phyloP scores from a whole-genome alignment of 2,329 filamentous ascomycete species.

The Claviceps digitariae region DNA sequence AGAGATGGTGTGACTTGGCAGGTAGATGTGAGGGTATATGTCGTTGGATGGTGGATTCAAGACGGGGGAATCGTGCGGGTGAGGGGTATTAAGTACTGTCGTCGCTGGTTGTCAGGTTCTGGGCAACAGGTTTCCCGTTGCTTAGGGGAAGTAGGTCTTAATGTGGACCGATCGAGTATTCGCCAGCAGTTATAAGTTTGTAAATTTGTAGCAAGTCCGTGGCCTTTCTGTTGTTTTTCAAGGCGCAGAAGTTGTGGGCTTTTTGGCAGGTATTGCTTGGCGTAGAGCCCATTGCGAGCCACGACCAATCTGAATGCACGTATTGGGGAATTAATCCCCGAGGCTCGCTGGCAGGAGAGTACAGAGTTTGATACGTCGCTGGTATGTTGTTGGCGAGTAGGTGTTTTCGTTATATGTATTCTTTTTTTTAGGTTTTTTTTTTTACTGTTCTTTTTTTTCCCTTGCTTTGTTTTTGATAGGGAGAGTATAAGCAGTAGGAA shows the following conservation, averaged over 20 bases:
- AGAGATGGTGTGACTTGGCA: too few relatives aligned
- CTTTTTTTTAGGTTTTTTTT: background rate
- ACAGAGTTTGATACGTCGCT: background rate
- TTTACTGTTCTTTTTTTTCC: background rate
- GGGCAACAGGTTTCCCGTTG: background rate
- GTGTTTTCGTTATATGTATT: background rate
- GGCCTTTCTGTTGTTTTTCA: too few relatives aligned
- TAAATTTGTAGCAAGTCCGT: background rate
- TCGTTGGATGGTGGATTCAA: background rate
- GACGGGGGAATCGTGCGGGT: background rate
- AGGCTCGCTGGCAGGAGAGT: background rate
- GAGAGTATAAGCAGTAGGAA: background rate
- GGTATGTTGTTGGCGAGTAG: background rate
- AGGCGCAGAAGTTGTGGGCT: too few relatives aligned
- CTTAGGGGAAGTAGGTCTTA: background rate
- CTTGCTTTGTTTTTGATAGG: background rate
- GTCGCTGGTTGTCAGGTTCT: background rate
- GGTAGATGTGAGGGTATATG: background rate
- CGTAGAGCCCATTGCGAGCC: background rate
- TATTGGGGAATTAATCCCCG: background rate
- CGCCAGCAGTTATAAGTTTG: background rate
- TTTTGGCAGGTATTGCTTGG: background rate
- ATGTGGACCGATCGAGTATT: background rate
- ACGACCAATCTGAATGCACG: background rate
- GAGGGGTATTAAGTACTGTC: background rate